phyloP scores from a whole-genome alignment of 2,329 filamentous ascomycete species.

The Fusarium beomiforme region DNA sequence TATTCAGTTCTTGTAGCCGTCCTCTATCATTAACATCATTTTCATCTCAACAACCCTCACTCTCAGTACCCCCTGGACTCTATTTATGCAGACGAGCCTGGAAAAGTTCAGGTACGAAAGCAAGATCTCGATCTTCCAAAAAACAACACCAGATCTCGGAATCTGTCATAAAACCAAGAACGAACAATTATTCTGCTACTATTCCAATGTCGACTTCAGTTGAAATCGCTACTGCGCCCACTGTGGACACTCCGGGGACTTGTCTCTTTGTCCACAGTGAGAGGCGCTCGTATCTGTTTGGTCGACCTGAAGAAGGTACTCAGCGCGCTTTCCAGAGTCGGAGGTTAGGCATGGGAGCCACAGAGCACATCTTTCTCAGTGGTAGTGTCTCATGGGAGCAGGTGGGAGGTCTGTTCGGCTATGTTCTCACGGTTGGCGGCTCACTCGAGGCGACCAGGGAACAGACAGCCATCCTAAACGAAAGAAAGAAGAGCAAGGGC shows the following conservation, averaged over 20 bases:
- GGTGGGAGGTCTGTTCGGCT: constrained; percentile 83
- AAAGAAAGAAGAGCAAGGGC: constrained; percentile 53
- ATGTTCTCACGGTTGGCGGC: constrained; percentile 86
- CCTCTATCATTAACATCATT: not conserved
- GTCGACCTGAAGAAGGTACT: constrained; percentile 82
- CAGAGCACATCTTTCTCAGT: constrained; percentile 84
- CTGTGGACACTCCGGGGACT: constrained; percentile 87
- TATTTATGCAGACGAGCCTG: constrained; percentile 7
- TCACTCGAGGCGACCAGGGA: constrained; percentile 60
- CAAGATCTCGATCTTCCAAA: not conserved
- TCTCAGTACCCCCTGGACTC: not conserved
- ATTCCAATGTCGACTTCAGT: constrained; percentile 75
- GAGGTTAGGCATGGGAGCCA: constrained; percentile 70
- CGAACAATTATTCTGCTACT: not conserved
- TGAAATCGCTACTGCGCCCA: constrained; percentile 83
- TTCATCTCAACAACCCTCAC: not conserved
- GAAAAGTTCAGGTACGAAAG: not conserved
- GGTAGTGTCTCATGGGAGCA: constrained; percentile 80
- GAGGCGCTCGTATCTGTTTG: constrained; percentile 84
- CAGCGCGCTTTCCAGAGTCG: constrained; percentile 80
- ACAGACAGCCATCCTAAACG: constrained; percentile 51
- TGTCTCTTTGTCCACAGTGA: constrained; percentile 82
- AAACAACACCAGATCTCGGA: not conserved
- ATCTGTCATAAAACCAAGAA: not conserved
- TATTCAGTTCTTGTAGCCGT: constrained; percentile 26